phyloP scores from a whole-genome alignment of 768 basidiomycete genomes.

The Termitomyces heimii region DNA sequence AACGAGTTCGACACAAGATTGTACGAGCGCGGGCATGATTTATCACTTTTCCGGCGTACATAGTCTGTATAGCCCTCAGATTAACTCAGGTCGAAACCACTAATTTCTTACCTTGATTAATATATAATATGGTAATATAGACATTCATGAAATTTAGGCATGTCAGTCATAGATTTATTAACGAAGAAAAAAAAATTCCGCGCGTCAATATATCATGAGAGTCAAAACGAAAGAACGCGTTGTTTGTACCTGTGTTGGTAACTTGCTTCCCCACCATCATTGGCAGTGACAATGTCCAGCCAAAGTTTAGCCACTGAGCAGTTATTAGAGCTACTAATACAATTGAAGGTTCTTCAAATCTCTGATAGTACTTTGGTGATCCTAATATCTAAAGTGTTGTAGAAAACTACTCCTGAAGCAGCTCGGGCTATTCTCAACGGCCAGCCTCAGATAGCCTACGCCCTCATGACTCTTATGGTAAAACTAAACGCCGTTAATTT shows the following conservation, averaged over 20 bases:
- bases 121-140: background rate
- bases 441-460: conserved; percentile 74
- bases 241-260: conserved; percentile 3
- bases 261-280: background rate
- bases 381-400: background rate
- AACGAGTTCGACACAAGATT: background rate
- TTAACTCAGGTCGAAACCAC: background rate
- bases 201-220: background rate
- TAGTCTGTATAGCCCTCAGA: too few relatives aligned
- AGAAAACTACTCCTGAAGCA: conserved; percentile 74
- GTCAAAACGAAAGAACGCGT: background rate
- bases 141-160: background rate
- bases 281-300: conserved; percentile 41
- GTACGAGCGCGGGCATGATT: background rate
- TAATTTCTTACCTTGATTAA: background rate
- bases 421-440: conserved; percentile 63
- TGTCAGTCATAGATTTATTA: background rate
- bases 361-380: background rate
- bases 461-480: conserved; percentile 73
- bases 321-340: conserved; percentile 68
- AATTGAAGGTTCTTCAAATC: conserved; percentile 49
- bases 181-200: background rate
- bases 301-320: conserved; percentile 56
- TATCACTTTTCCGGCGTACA: background rate
- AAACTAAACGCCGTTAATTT: conserved; percentile 69